Percentiles rank a stretch among this genome's conserved stretches.
These are phyloP conservation scores for Pseudozyma flocculosa DNA, from an alignment of 1,284 basidiomycete genomes.

Conservation along the genomic window DNA sequence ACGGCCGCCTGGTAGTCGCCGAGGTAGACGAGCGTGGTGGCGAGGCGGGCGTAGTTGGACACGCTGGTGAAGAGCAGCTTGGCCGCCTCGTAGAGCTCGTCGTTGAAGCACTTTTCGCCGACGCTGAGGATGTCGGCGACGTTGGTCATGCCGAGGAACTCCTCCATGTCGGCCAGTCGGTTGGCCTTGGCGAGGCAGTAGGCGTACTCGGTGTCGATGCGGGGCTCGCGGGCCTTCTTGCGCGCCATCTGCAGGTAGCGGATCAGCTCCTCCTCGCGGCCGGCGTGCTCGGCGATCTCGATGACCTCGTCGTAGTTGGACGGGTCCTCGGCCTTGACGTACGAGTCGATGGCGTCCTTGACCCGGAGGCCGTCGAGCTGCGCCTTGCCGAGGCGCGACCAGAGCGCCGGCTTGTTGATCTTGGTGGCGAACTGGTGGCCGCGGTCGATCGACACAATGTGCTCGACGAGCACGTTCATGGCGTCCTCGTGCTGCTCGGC, in stretches of 20 bases:
- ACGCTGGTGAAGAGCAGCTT: slow-evolving; percentile 94
- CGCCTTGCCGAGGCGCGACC: slow-evolving; percentile 97
- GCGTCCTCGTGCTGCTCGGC: slow-evolving; percentile 65
- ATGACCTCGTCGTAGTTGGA: slow-evolving; percentile 94
- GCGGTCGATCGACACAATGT: slow-evolving; percentile 95
- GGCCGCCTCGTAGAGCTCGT: slow-evolving; percentile 94
- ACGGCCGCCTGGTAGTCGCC: slow-evolving; percentile 97
- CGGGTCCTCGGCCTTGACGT: slow-evolving; percentile 97
- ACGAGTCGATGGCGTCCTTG: slow-evolving; percentile 98
- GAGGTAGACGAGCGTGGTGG: slow-evolving; percentile 96
- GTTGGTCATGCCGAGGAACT: slow-evolving; percentile 98
- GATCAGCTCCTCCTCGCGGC: slow-evolving; percentile 97
- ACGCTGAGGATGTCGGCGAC: slow-evolving; percentile 94
- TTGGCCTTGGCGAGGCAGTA: slow-evolving; percentile 58
- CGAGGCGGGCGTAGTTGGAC: slow-evolving; percentile 96
- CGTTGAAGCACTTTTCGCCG: slow-evolving; percentile 99
- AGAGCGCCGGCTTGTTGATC: slow-evolving; percentile 93
- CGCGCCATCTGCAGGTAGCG: slow-evolving; percentile 99
- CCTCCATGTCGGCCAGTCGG: slow-evolving; percentile 73
- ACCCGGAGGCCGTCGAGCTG: slow-evolving; percentile 97
- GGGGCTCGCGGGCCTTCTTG: slow-evolving; percentile 93
- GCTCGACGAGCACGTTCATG: slow-evolving; percentile 96
- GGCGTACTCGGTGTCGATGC: slow-evolving; percentile 80
- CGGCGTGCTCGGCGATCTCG: slow-evolving; percentile 91
- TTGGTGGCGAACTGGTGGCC: slow-evolving; percentile 95